phyloP scores from a whole-genome alignment of 23 red algal species.

The Agarophyton chilense region DNA sequence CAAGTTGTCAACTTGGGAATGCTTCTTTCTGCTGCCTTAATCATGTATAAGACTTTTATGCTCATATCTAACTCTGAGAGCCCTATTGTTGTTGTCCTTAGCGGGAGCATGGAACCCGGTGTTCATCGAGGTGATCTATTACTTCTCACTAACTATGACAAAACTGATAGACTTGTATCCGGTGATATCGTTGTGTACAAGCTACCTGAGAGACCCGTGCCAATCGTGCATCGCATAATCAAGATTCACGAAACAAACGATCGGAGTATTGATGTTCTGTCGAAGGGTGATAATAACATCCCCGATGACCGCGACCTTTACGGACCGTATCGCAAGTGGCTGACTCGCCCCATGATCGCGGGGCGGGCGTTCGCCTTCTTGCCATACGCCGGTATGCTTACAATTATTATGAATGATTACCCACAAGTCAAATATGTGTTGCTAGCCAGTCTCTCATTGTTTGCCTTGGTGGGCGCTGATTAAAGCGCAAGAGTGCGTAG shows the following conservation, averaged over 20 bases:
- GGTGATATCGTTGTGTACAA: slow-evolving; percentile 99
- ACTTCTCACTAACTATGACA: slow-evolving; percentile 80
- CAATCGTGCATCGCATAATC: slow-evolving; percentile 97
- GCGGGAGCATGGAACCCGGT: slow-evolving; percentile 97
- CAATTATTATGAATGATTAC: slow-evolving; percentile 96
- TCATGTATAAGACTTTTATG: slow-evolving; percentile 87
- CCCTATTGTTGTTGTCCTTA: slow-evolving; percentile 75
- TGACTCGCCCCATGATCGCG: slow-evolving; percentile 78
- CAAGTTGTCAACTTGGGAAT: slow-evolving; percentile 82
- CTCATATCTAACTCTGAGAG: slow-evolving; percentile 83
- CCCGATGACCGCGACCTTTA: slow-evolving; percentile 94
- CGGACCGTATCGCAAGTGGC: slow-evolving; percentile 73
- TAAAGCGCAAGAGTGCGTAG: background rate
- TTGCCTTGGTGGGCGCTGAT: slow-evolving; percentile 74
- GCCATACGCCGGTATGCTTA: slow-evolving; percentile 90
- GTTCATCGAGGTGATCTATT: slow-evolving; percentile 95
- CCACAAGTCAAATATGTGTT: slow-evolving; percentile 81
- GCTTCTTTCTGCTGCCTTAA: slow-evolving; percentile 85
- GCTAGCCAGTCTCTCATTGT: slow-evolving; percentile 51
- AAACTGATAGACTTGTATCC: slow-evolving; percentile 53
- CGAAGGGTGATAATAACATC: slow-evolving; percentile 97
- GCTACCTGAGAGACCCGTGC: slow-evolving; percentile 82
- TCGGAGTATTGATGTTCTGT: slow-evolving; percentile 58
- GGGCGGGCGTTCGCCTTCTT: slow-evolving; percentile 83
- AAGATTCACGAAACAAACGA: slow-evolving; percentile 72